Percentiles rank a stretch among this genome's conserved stretches.
Evolutionary conservation across 805 yeast species (phyloP).

Genomic region (Yarrowia sp.): DNA sequence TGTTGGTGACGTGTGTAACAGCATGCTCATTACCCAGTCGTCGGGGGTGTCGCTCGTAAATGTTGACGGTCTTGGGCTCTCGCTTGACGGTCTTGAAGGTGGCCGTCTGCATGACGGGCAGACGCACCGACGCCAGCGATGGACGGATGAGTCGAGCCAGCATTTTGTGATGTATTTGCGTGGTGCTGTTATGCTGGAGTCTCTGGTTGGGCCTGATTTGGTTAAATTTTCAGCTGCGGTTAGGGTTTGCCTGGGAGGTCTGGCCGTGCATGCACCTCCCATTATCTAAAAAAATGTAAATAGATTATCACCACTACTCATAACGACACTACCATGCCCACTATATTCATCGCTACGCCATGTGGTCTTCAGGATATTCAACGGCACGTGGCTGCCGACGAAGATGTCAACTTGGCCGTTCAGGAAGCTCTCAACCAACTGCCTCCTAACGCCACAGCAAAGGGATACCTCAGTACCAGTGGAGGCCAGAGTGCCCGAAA

Average conservation of each 20-base stretch:
- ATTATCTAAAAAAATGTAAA: background rate
- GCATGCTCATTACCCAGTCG: conserved; percentile 39
- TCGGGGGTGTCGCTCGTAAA: conserved; percentile 39
- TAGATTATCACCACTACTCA: background rate
- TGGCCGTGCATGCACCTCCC: background rate
- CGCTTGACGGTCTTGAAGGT: background rate
- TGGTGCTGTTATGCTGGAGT: conserved; percentile 2
- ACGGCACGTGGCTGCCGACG: background rate
- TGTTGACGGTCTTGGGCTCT: conserved; percentile 32
- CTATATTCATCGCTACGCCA: conserved; percentile 29
- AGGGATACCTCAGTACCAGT: conserved; percentile 4
- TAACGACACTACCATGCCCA: conserved; percentile 10
- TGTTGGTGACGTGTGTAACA: conserved; percentile 48
- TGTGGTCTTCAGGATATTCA: conserved; percentile 24
- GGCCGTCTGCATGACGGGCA: conserved; percentile 22
- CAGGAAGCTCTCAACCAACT: background rate
- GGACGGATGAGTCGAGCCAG: conserved; percentile 27
- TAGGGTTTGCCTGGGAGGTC: background rate
- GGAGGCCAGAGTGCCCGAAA: background rate
- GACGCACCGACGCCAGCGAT: conserved; percentile 23
- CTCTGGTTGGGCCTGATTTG: background rate
- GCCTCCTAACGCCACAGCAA: conserved; percentile 4
- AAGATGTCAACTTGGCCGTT: background rate
- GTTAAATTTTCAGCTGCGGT: conserved; percentile 16
- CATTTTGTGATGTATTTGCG: background rate